Base-by-base conservation (phyloP, 768 basidiomycete genomes). In the Pleurotus citrinopileatus region DNA sequence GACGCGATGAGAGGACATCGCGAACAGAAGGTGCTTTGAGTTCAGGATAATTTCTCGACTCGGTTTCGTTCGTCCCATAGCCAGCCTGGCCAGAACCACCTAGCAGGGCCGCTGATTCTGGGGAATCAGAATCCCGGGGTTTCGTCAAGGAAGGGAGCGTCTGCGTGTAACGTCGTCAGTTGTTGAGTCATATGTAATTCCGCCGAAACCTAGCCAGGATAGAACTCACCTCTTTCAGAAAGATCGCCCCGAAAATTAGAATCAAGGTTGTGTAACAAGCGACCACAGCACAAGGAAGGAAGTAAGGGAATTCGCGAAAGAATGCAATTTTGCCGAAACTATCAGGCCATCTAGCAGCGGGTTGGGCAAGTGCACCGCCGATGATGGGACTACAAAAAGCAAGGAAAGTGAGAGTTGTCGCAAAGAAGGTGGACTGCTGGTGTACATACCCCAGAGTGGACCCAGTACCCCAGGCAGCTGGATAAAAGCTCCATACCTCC, bases 211-310 rank as follows among this genome's bases (percentile, higher is more conserved):
- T n/a, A n/a, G n/a, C 13, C 6, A 13, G 44, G 12, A n/a, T n/a
- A n/a, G n/a, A 46, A 10, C 44, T 40, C 10, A 52, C 55, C 40
- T 55, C 55, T 17, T 51, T 38, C 10, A 55, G 28, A 17, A 23
- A 42, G 2, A 32, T n/a, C 15, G 23, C 9, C 12, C 25, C 47
- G 6, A 55, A 15, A 22, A 55, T 44, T 36, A 51, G 42, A 4
- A 43, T 37, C 23, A 50, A 29, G 15, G 65, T 65, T 0, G 77
- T 67, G 60, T 75, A 78, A 0, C 75, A 75, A 2, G 77, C 80
- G 7, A 78, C 71, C 2, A 81, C 72, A 3, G 76, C 69, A 52
- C 81, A 83, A 5, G 82, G 72, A 52, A 82, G 70, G 62, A 83
- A 80, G 45, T 56, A 56, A 9, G 82, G 82, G 61, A 82, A 79